Conservation (phyloP, 768 basidiomycete genomes). For the Phylloporus sp. region DNA sequence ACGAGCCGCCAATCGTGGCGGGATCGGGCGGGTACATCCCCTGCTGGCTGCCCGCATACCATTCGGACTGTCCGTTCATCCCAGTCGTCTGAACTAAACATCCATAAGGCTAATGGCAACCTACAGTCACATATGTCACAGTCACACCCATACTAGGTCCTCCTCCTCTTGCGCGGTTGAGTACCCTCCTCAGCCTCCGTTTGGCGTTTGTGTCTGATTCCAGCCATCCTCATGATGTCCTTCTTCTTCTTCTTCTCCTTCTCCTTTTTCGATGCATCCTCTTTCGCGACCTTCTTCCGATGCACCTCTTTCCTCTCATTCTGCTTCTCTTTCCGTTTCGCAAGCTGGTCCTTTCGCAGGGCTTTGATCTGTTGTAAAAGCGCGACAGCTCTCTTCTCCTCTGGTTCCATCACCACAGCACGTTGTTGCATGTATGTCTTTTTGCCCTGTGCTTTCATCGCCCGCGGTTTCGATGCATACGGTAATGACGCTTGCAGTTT, state of each 20-base stretch:
- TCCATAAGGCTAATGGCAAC: neutral
- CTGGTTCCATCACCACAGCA: conserved; percentile 91
- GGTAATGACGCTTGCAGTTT: conserved; percentile 90
- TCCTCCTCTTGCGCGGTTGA: conserved; percentile 48
- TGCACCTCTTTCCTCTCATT: conserved; percentile 66
- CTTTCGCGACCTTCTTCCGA: conserved; percentile 70
- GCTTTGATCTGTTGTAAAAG: conserved; percentile 93
- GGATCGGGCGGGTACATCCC: conserved; percentile 13
- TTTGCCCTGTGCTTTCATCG: conserved; percentile 67
- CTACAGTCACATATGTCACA: conserved; percentile 20
- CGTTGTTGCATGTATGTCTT: conserved; percentile 92
- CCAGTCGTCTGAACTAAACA: conserved; percentile 6
- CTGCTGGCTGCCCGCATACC: conserved; percentile 18
- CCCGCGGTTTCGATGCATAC: conserved; percentile 88
- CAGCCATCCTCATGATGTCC: conserved; percentile 67
- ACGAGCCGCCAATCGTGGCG: neutral
- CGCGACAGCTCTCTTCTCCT: conserved; percentile 89
- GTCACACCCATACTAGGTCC: conserved; percentile 29
- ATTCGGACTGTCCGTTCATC: conserved; percentile 26
- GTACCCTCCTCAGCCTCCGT: conserved; percentile 56
- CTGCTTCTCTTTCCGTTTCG: conserved; percentile 80
- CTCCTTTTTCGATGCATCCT: conserved; percentile 55
- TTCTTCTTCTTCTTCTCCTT: conserved; percentile 77
- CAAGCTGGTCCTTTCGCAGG: conserved; percentile 83
- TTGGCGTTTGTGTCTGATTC: conserved; percentile 70